These are phyloP conservation scores for Davidsoniella neocaledoniae DNA, from an alignment of 2,329 filamentous ascomycete species.

Conservation along the genomic window DNA sequence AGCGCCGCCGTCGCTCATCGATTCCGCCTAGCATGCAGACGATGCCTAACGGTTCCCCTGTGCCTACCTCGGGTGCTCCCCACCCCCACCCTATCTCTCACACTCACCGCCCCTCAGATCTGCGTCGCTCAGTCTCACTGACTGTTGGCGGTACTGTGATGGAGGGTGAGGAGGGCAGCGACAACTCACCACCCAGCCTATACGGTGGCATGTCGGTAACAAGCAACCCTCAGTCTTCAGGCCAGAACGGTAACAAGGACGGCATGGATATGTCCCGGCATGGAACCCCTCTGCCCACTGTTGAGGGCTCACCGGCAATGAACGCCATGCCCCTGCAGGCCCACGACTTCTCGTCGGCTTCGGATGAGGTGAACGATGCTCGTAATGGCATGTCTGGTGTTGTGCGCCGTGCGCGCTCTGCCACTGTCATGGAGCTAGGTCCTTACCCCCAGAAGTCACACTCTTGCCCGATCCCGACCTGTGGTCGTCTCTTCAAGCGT, in stretches of 20 bases:
- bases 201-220: conserved; percentile 52
- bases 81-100: conserved; percentile 29
- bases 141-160: conserved; percentile 61
- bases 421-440: conserved; percentile 89
- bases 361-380: conserved; percentile 44
- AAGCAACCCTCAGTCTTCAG: conserved; percentile 16
- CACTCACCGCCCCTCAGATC: conserved; percentile 65
- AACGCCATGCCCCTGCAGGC: conserved; percentile 52
- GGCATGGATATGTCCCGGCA: conserved; percentile 72
- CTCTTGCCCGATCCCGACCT: conserved; percentile 97
- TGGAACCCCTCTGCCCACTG: conserved; percentile 71
- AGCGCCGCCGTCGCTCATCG: conserved; percentile 81
- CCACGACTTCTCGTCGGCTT: conserved; percentile 50
- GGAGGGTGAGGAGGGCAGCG: conserved; percentile 61
- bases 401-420: conserved; percentile 77
- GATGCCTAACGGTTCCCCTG: conserved; percentile 47
- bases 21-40: conserved; percentile 64
- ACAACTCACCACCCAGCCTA: conserved; percentile 64
- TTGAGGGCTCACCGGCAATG: conserved; percentile 66
- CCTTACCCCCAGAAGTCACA: conserved; percentile 97
- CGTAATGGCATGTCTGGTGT: conserved; percentile 60
- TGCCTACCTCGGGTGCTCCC: conserved; percentile 26
- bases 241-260: conserved; percentile 42
- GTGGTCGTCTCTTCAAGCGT: conserved; percentile 93
- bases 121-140: conserved; percentile 76